These are phyloP conservation scores for Fusarium palustre DNA, from an alignment of 2,329 filamentous ascomycete species.

Conservation along the genomic window DNA sequence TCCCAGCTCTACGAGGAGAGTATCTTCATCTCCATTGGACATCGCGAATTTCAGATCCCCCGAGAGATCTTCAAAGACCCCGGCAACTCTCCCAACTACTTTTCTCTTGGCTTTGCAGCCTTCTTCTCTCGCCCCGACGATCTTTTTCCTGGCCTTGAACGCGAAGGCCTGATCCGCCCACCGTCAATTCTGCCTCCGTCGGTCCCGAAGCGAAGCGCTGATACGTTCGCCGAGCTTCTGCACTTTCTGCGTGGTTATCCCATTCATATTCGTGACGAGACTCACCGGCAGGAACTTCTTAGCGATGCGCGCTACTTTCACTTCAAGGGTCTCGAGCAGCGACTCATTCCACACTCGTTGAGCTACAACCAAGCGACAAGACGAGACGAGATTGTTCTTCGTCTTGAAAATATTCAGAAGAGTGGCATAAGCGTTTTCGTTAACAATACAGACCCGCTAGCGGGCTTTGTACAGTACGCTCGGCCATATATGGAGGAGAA, in stretches of 20 bases:
- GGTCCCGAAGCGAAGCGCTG: conserved; percentile 83
- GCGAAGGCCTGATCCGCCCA: conserved; percentile 82
- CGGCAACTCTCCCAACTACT: conserved; percentile 95
- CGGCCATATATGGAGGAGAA: conserved; percentile 86
- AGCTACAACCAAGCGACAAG: conserved; percentile 77
- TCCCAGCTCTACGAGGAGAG: conserved; percentile 91
- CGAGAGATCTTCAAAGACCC: conserved; percentile 86
- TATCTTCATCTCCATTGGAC: conserved; percentile 92
- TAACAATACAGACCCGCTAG: conserved; percentile 50
- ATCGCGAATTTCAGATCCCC: conserved; percentile 88
- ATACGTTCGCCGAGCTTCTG: conserved; percentile 84
- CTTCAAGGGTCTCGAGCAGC: conserved; percentile 90
- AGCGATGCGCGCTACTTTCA: conserved; percentile 94
- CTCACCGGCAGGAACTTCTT: conserved; percentile 81
- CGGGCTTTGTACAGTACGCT: conserved; percentile 78
- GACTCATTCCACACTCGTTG: conserved; percentile 80
- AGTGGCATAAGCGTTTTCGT: conserved; percentile 78
- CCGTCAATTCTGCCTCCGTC: conserved; percentile 86
- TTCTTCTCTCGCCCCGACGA: conserved; percentile 86
- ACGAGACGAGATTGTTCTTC: conserved; percentile 80
- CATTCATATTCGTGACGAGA: conserved; percentile 78
- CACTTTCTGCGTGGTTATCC: conserved; percentile 87
- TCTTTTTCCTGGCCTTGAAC: conserved; percentile 86
- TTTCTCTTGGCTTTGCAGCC: conserved; percentile 87
- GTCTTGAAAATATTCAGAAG: conserved; percentile 88